These are phyloP conservation scores for Sabuloglossum arenarium DNA, from an alignment of 495 filamentous ascomycete species.

Conservation along the genomic window DNA sequence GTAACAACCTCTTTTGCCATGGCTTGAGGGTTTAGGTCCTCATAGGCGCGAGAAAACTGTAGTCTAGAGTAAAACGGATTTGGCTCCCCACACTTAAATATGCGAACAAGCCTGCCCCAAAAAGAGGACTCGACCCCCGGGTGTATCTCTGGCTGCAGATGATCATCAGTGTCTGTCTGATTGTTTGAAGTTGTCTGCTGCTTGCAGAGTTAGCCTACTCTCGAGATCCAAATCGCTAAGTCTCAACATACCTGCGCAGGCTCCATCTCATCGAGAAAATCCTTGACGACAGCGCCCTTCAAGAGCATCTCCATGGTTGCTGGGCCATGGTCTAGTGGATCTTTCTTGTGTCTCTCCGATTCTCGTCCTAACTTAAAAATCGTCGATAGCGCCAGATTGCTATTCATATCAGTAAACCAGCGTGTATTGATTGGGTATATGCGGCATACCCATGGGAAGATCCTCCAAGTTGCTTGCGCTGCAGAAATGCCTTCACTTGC, in stretches of 20 bases:
- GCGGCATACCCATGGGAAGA: slow-evolving; percentile 13
- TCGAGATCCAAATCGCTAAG: not conserved
- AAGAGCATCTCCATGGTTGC: slow-evolving; percentile 86
- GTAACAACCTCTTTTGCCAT: slow-evolving; percentile 82
- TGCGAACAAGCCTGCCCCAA: slow-evolving; percentile 31
- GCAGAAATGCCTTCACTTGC: slow-evolving; percentile 84
- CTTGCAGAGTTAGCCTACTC: not conserved
- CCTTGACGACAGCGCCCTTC: slow-evolving; percentile 82
- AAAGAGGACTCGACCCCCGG: slow-evolving; percentile 32
- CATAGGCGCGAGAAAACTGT: slow-evolving; percentile 47
- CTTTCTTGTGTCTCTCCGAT: slow-evolving; percentile 36
- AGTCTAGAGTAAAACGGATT: slow-evolving; percentile 90
- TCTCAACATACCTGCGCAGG: not conserved
- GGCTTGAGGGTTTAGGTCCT: slow-evolving; percentile 59
- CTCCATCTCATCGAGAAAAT: slow-evolving; percentile 67
- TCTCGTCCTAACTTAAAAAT: slow-evolving; percentile 65
- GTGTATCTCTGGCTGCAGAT: slow-evolving; percentile 20
- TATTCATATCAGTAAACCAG: slow-evolving; percentile 6
- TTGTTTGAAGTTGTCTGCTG: not conserved
- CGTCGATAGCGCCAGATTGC: slow-evolving; percentile 67
- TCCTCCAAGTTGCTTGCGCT: slow-evolving; percentile 66
- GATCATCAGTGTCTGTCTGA: slow-evolving; percentile 34
- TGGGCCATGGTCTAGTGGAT: slow-evolving; percentile 72
- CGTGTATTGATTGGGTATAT: slow-evolving; percentile 23
- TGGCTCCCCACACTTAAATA: slow-evolving; percentile 45